Evolutionary conservation across 176 grass and related monocot genomes (phyloP).

Genomic region (Miscanthus lutarioriparius): DNA sequence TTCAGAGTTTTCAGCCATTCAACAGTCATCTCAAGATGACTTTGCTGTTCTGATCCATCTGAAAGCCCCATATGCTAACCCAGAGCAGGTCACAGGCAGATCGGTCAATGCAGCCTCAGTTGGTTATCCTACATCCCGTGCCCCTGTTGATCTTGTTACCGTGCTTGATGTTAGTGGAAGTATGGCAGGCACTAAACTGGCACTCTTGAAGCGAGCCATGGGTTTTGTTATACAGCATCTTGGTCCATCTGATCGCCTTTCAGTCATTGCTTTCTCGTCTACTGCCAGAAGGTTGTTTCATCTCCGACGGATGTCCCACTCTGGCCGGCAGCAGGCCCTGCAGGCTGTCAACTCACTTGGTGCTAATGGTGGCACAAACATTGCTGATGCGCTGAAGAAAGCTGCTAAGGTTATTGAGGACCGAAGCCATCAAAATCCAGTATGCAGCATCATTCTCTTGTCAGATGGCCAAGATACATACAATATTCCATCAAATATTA

Average conservation of each 20-base stretch:
- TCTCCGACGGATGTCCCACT: constrained; percentile 78
- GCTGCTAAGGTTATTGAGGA: constrained; percentile 86
- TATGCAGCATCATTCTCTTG: constrained; percentile 91
- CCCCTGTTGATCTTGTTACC: constrained; percentile 89
- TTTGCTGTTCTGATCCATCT: constrained; percentile 84
- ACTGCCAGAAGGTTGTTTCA: constrained; percentile 74
- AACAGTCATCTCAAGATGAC: constrained; percentile 58
- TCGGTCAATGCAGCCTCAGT: constrained; percentile 35
- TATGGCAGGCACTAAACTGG: constrained; percentile 95
- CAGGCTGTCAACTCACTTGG: constrained; percentile 85
- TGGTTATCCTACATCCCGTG: constrained; percentile 49
- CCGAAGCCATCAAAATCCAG: constrained; percentile 71
- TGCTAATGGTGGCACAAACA: constrained; percentile 91
- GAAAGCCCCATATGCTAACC: constrained; percentile 64
- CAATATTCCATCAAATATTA: constrained; percentile 70
- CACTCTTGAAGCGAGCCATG: constrained; percentile 93
- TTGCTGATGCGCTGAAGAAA: constrained; percentile 82
- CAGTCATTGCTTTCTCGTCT: constrained; percentile 91
- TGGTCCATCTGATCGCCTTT: constrained; percentile 86
- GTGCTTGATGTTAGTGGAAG: constrained; percentile 96
- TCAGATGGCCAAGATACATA: constrained; percentile 98
- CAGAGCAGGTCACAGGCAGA: constrained; percentile 44
- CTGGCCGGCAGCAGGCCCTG: constrained; percentile 73
- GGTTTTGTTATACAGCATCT: constrained; percentile 96
- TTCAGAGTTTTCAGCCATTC: constrained; percentile 60